Conservation (phyloP, 2,329 filamentous ascomycete species). For the Chalaropsis thielavioides region DNA sequence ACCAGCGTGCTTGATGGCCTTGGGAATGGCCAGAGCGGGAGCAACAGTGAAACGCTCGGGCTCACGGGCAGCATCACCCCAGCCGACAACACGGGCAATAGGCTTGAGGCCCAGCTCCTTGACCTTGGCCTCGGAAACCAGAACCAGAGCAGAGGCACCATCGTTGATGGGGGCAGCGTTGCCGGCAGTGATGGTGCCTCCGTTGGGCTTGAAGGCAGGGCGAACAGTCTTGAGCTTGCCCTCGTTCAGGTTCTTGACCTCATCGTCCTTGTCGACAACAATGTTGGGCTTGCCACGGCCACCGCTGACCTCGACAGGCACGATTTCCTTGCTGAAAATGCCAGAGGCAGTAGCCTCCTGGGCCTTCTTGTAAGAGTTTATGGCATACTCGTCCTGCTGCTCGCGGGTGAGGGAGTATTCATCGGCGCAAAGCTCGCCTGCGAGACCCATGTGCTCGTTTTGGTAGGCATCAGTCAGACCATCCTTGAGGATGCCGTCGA, state of each 20-base stretch:
- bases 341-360: conserved; percentile 72
- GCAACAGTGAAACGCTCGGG: conserved; percentile 94
- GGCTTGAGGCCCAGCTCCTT: conserved; percentile 85
- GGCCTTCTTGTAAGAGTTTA: conserved; percentile 86
- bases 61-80: conserved; percentile 84
- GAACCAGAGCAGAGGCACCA: conserved; percentile 79
- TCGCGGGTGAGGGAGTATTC: conserved; percentile 72
- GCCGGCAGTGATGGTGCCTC: conserved; percentile 84
- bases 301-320: conserved; percentile 73
- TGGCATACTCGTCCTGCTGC: conserved; percentile 89
- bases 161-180: conserved; percentile 96
- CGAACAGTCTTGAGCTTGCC: conserved; percentile 76
- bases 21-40: conserved; percentile 85
- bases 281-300: conserved; percentile 80
- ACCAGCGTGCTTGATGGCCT: conserved; percentile 89
- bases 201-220: conserved; percentile 63
- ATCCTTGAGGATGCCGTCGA: conserved; percentile 88
- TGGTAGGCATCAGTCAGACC: conserved; percentile 90
- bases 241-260: conserved; percentile 84
- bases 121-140: conserved; percentile 86
- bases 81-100: conserved; percentile 90
- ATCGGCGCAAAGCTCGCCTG: conserved; percentile 77
- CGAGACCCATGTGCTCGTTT: conserved; percentile 92
- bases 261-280: conserved; percentile 73
- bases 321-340: conserved; percentile 73